Percentiles rank a stretch among this genome's conserved stretches.
phyloP scores from a whole-genome alignment of 2,329 filamentous ascomycete species.

The Niveomyces coronatus region DNA sequence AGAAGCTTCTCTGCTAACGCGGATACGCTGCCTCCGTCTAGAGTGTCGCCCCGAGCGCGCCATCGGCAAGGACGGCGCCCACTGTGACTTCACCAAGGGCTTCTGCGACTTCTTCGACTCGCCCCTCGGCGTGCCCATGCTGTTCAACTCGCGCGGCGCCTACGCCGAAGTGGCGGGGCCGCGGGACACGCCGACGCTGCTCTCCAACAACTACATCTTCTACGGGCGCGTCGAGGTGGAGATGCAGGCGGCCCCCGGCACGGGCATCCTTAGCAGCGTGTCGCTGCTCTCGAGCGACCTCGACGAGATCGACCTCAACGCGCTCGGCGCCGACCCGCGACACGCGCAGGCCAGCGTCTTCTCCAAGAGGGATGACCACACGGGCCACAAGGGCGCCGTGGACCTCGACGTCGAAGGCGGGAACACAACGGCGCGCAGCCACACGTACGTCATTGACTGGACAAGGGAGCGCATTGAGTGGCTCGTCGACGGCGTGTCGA shows the following conservation, averaged over 20 bases:
- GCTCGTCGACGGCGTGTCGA: slow-evolving; percentile 49
- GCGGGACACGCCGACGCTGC: slow-evolving; percentile 51
- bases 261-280: slow-evolving; percentile 66
- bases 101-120: slow-evolving; percentile 33
- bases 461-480: slow-evolving; percentile 52
- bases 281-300: slow-evolving; percentile 67
- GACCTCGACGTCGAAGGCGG: slow-evolving; percentile 40
- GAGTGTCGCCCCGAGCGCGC: slow-evolving; percentile 55
- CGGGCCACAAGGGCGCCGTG: slow-evolving; percentile 52
- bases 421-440: slow-evolving; percentile 33
- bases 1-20: no score
- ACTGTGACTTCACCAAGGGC: slow-evolving; percentile 55
- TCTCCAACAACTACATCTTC: slow-evolving; percentile 71
- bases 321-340: slow-evolving; percentile 57
- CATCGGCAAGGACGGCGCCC: slow-evolving; percentile 47
- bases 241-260: slow-evolving; percentile 60
- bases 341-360: slow-evolving; percentile 80
- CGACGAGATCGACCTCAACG: slow-evolving; percentile 81
- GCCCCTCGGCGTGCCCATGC: slow-evolving; percentile 16
- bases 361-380: slow-evolving; percentile 57
- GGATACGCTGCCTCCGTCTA: slow-evolving; percentile 6
- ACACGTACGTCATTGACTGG: slow-evolving; percentile 63
- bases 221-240: slow-evolving; percentile 64
- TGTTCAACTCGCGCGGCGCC: slow-evolving; percentile 20
- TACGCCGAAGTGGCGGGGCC: slow-evolving; percentile 46